Evolutionary conservation across 306 rosid genomes (phyloP), one percentile per base, ranked within the genome.

Genomic region (Cucurbita pepo): DNA sequence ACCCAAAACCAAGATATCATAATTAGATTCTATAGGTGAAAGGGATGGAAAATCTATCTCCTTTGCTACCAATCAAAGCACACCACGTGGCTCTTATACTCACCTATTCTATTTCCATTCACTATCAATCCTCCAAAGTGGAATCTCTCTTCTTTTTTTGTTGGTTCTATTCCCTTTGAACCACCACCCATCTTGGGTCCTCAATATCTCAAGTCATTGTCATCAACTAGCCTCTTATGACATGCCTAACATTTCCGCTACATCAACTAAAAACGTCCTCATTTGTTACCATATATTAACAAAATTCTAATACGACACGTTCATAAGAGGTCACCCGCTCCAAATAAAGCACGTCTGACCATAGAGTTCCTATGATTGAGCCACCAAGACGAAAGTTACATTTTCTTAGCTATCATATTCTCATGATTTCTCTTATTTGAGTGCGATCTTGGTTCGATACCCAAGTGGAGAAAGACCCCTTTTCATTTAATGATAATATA

Each of bases 111-210:
- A 65, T 65, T 65, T 65, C 37, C 40, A 18, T 41, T 40, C 71
- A 43, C 54, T 8, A 45, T 50, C 73, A 22, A 22, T 69, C 14
- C 8, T 69, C 56, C 21, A 48, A 48, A 48, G 11, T 69, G 73
- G 56, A 45, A 67, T 65, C 54, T 66, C 38, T 12, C 12, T 43
- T 16, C 11, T 25, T 40, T 5, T 38, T 65, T 19, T 41, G 65
- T 41, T 11, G 72, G 72, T 66, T 66, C 72, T 19, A 66, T 37
- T 45, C 45, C 7, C 38, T 69, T 11, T 48, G 44, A 48, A 69
- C 53, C 41, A 69, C 73, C 73, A 67, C 43, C 18, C 56, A 67
- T 67, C 22, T 67, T 66, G 22, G 44, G 73, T 47, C 57, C 58
- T 48, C 10, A 45, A 63, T 63, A 63, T 66, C 72, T 48, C 30